phyloP scores from a whole-genome alignment of 345 rosid genomes.

The Eucalyptus pauciflora region DNA sequence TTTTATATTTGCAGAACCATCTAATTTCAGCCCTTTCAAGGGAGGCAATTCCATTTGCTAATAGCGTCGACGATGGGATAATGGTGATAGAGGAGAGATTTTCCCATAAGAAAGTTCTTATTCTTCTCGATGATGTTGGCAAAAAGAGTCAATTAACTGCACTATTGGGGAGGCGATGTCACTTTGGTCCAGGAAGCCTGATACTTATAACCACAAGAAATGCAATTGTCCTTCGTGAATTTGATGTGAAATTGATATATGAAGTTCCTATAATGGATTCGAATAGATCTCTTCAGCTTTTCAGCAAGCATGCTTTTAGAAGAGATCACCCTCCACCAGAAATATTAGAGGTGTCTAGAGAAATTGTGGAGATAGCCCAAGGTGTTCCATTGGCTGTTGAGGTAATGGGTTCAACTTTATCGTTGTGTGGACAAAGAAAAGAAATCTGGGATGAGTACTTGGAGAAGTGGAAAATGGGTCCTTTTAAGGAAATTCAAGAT shows the following conservation, averaged over 20 bases:
- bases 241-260: background rate
- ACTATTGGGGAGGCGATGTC: too few species aligned
- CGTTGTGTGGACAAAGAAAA: background rate
- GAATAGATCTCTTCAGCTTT: background rate
- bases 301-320: background rate
- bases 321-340: background rate
- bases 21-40: background rate
- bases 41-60: background rate
- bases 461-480: background rate
- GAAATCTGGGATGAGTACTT: background rate
- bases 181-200: too few species aligned
- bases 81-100: background rate
- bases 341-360: background rate
- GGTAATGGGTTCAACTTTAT: background rate
- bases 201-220: too few species aligned
- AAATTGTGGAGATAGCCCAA: background rate
- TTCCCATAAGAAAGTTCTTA: background rate
- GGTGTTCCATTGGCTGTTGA: background rate
- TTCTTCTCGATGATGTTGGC: background rate
- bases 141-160: background rate
- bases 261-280: fast-evolving
- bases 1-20: background rate
- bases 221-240: background rate
- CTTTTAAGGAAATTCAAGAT: background rate
- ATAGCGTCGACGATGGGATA: background rate